phyloP scores from a whole-genome alignment of 2,329 filamentous ascomycete genomes.

The Neurospora sp. region DNA sequence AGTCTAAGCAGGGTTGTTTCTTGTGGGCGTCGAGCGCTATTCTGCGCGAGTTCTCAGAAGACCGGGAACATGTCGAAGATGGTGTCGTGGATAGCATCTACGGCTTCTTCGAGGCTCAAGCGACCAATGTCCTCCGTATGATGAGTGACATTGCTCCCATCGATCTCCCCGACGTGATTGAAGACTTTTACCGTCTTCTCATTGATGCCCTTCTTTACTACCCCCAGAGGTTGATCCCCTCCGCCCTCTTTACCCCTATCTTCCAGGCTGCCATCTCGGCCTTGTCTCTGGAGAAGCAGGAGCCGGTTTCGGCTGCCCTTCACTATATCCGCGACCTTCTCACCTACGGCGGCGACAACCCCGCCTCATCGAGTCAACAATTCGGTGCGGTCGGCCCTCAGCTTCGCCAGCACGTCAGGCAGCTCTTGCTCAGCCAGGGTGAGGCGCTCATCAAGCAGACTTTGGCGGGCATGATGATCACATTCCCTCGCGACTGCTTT shows the following conservation, averaged over 20 bases:
- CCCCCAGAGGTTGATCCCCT: constrained; percentile 71
- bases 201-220: constrained; percentile 92
- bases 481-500: constrained; percentile 91
- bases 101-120: constrained; percentile 88
- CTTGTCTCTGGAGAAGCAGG: constrained; percentile 79
- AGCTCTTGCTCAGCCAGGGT: constrained; percentile 60
- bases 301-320: constrained; percentile 81
- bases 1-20: constrained; percentile 88
- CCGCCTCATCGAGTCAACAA: constrained; percentile 48
- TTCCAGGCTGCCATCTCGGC: constrained; percentile 81
- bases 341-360: constrained; percentile 73
- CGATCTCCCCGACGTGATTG: constrained; percentile 76
- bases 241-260: constrained; percentile 68
- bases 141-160: constrained; percentile 69
- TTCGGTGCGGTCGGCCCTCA: constrained; percentile 53
- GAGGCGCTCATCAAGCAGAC: constrained; percentile 77
- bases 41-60: constrained; percentile 88
- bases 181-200: constrained; percentile 91
- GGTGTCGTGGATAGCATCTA: constrained; percentile 83
- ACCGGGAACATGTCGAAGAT: constrained; percentile 72
- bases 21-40: constrained; percentile 97
- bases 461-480: constrained; percentile 98
- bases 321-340: constrained; percentile 90
- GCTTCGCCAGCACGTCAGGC: constrained; percentile 62
- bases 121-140: constrained; percentile 77